phyloP scores from a whole-genome alignment of 2,329 filamentous ascomycete species.

The Ploettnerulaceae sp. region DNA sequence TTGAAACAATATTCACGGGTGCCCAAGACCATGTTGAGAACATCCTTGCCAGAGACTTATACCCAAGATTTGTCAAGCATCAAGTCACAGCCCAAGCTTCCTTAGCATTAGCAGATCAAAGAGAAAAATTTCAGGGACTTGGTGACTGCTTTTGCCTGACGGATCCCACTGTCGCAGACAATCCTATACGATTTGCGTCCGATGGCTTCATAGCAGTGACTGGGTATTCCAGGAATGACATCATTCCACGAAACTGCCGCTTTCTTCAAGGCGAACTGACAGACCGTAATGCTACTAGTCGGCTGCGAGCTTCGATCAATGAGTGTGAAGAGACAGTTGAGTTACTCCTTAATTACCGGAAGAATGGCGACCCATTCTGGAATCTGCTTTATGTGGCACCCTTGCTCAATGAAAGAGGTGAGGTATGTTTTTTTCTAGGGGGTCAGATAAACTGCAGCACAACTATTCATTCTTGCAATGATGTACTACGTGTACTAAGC shows the following conservation, averaged over 20 bases:
- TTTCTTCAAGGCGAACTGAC: conserved; percentile 47
- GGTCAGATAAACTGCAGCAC: conserved; percentile 55
- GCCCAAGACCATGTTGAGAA: conserved; percentile 41
- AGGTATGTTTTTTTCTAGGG: conserved; percentile 48
- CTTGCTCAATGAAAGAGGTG: conserved; percentile 44
- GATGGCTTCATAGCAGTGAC: conserved; percentile 50
- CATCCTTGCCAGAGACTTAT: conserved; percentile 42
- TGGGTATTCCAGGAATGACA: conserved; percentile 44
- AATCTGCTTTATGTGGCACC: conserved; percentile 52
- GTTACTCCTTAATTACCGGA: conserved; percentile 47
- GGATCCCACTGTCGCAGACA: conserved; percentile 45
- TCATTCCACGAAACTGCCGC: conserved; percentile 45
- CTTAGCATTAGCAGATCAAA: conserved; percentile 40
- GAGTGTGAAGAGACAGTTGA: conserved; percentile 43
- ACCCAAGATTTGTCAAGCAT: conserved; percentile 48
- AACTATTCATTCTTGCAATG: conserved; percentile 45
- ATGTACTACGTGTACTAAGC: conserved; percentile 47
- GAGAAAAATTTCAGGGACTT: conserved; percentile 46
- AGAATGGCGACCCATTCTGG: conserved; percentile 50
- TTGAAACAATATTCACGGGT: conserved; percentile 36
- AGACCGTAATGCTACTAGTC: conserved; percentile 38
- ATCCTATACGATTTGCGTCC: conserved; percentile 46
- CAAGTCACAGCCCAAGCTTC: conserved; percentile 45
- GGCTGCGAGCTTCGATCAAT: conserved; percentile 41
- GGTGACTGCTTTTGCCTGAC: conserved; percentile 56